phyloP scores from a whole-genome alignment of 169 alveolate genomes.

The Plasmodium malariae region DNA sequence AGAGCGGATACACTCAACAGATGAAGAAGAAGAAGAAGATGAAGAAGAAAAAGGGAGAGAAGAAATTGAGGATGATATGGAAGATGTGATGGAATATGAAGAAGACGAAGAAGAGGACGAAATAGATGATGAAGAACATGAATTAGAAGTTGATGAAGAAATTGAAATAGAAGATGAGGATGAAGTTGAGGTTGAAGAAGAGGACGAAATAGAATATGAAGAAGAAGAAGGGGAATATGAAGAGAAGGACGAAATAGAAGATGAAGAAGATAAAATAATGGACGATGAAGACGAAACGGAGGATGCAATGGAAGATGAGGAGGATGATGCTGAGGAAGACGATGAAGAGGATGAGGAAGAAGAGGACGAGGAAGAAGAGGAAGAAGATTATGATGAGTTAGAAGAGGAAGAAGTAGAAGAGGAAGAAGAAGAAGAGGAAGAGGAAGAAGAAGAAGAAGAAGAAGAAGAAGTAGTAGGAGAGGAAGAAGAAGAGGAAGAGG shows the following conservation, averaged over 20 bases:
- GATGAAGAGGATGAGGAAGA: slow-evolving; percentile 15
- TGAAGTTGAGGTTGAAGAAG: neutral
- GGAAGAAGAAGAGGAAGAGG: neutral
- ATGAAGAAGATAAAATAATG: neutral
- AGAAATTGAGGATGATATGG: neutral
- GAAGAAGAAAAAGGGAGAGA: neutral
- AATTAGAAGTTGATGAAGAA: neutral
- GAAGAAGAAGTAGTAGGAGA: neutral
- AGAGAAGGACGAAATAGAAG: neutral
- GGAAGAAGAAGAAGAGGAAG: slow-evolving; percentile 16
- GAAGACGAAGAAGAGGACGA: neutral
- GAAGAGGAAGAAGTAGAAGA: neutral
- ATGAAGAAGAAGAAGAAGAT: slow-evolving; percentile 6
- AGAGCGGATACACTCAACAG: neutral
- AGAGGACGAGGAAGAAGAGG: neutral
- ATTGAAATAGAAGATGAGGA: neutral
- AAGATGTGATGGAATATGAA: slow-evolving; percentile 9
- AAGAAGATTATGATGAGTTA: neutral
- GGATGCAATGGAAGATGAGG: neutral
- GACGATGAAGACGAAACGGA: neutral
- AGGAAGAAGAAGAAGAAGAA: neutral
- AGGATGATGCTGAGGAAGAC: neutral
- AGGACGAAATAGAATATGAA: neutral
- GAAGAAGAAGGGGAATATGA: neutral
- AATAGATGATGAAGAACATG: neutral